Evolutionary conservation across 257 asterid genomes (phyloP).

Genomic region (Mitragyna speciosa): DNA sequence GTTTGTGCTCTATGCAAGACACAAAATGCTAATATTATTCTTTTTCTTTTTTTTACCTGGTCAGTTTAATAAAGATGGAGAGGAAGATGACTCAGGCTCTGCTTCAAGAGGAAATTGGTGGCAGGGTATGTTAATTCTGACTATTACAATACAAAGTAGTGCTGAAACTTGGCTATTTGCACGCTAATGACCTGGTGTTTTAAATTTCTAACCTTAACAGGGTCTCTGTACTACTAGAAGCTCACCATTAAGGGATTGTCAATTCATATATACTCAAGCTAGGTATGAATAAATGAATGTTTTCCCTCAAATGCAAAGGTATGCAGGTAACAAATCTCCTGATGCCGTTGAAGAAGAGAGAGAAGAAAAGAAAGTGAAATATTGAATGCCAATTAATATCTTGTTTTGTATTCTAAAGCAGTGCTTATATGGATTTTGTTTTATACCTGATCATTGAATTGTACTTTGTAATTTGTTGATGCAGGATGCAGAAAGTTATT

Average conservation of each 20-base stretch:
- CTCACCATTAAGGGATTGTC: slow-evolving; percentile 26
- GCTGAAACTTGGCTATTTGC: neutral
- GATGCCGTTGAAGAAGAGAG: neutral
- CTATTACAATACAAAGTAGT: neutral
- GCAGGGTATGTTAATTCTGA: slow-evolving; percentile 54
- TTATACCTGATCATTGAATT: neutral
- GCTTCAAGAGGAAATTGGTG: slow-evolving; percentile 95
- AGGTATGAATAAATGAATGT: slow-evolving; percentile 30
- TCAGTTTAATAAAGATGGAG: slow-evolving; percentile 57
- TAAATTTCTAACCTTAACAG: slow-evolving; percentile 32
- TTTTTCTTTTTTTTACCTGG: neutral
- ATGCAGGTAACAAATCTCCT: neutral
- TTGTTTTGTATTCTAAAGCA: neutral
- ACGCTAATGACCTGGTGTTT: neutral
- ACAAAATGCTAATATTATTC: neutral
- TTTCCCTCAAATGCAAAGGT: neutral
- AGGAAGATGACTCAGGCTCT: slow-evolving; percentile 63
- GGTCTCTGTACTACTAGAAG: slow-evolving; percentile 66
- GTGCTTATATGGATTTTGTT: neutral
- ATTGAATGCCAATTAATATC: neutral
- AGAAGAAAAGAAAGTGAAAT: neutral
- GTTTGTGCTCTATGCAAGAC: neutral
- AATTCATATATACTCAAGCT: slow-evolving; percentile 25
- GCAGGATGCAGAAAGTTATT: slow-evolving; percentile 27
- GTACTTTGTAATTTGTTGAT: neutral